Base-by-base conservation (phyloP, 2,329 filamentous ascomycete genomes). In the Penicillium sp. region DNA sequence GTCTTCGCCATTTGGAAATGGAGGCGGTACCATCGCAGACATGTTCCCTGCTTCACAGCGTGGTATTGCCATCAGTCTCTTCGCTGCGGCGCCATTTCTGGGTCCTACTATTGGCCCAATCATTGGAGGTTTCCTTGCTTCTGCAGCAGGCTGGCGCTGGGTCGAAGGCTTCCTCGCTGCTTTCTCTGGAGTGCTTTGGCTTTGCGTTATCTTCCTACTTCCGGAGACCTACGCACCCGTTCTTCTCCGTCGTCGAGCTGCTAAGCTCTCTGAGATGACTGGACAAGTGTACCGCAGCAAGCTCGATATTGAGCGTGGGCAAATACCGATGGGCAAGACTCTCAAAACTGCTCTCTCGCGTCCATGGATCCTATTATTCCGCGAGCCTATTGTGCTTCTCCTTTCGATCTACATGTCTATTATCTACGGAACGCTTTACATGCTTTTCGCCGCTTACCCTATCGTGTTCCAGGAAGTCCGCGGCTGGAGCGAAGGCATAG, bases 121-220 rank as follows among this genome's bases (percentile, higher is more conserved):
- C 44, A 81, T 84, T 14, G 85, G 85, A 54, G 87, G 87, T 1
- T 91, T 90, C 69, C 76, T 89, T 1, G 84, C 84, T 6, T 78
- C 85, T 62, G 77, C 79, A 2, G 81, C 81, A 19, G 87, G 86
- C 10, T 90, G 88, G 88, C 78, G 86, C 63, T 90, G 88, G 88
- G 83, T 90, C 11, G 77, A 83, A 67, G 85, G 85, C 1, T 72
- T 88, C 47, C 81, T 85, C 63, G 80, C 84, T 37, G 83, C 84
- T 53, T 87, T 89, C 69, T 85, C 84, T 2, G 85, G 85, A 10
- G 71, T 80, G 7, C 78, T 88, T 33, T 87, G 83, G 68, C 57
- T 73, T 3, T 52, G 62, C 8, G 57, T 67, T 8, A 54, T 62
- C 23, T 55, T 69, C 11, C 48, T 68, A 13, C 51, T 72, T 5